Base-by-base conservation (phyloP, 768 basidiomycete genomes). In the Artomyces pyxidatus region DNA sequence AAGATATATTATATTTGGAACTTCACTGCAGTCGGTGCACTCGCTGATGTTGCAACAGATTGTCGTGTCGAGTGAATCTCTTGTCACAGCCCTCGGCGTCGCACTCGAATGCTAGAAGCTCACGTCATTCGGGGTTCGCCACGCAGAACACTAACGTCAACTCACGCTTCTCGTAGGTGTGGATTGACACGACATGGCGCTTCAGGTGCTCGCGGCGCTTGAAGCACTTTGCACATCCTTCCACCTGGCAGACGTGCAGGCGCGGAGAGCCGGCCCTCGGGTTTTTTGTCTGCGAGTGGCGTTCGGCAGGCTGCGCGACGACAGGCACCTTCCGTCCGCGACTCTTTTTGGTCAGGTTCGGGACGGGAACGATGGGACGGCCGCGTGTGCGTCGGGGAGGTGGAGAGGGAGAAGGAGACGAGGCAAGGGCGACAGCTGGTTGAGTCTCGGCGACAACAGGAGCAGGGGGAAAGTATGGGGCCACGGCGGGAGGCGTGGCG, bases 141-240 rank as follows among this genome's bases (percentile, higher is more conserved):
- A n/a, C n/a, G n/a, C n/a, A n/a, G n/a, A n/a, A n/a, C n/a, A 22
- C 14, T 41, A 39, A 30, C 7, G 9, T 14, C 6, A 1, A 73
- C 87, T 65, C 56, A 90, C 88, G 85, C 72, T 85, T 88, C 59
- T 89, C 87, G 56, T 86, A 71, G 2, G 88, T 89, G 64, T 92
- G 88, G 42, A 92, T 83, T 47, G 81, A 82, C 50, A 83, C 65
- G 17, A 90, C 75, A 67, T 91, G 89, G 23, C 89, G 69, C 66
- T 89, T 88, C 49, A 93, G 68, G 63, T 92, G 89, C 57, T 90
- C 87, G 1, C 81, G 77, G 2, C 89, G 71, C 30, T 78, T 78
- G 58, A 93, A 93, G 49, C 81, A 81, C 68, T 89, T 89, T 16
- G 79, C 80, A 57, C 89, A 92, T 1, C 77, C 85, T 1, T 76